Conservation (phyloP, 164 flowering plant species). For the Tetracentron sinense region DNA sequence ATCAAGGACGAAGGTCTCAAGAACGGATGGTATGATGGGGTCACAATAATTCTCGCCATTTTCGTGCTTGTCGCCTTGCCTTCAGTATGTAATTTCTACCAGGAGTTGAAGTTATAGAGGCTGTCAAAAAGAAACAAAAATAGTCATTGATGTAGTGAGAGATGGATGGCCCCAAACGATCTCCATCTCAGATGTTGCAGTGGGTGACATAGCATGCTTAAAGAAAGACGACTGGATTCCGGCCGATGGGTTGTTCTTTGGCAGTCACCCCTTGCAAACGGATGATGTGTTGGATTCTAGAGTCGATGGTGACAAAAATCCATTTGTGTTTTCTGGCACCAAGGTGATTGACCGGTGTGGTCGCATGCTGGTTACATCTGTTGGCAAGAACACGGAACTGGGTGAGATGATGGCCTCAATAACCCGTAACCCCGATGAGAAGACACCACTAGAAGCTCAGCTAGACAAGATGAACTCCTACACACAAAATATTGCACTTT, state of each 20-base stretch:
- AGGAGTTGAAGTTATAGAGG: slow-evolving; percentile 29
- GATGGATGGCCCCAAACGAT: slow-evolving; percentile 7
- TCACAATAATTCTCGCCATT: slow-evolving; percentile 6
- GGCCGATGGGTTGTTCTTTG: slow-evolving; percentile 7
- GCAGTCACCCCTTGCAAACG: slow-evolving; percentile 36
- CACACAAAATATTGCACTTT: slow-evolving; percentile 8
- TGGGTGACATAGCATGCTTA: slow-evolving; percentile 40
- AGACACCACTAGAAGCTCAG: too few relatives aligned
- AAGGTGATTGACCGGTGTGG: too few relatives aligned
- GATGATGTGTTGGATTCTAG: slow-evolving; percentile 14
- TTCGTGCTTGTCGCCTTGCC: slow-evolving; percentile 8
- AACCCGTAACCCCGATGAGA: too few relatives aligned
- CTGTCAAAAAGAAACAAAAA: slow-evolving; percentile 30
- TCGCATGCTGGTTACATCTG: too few relatives aligned
- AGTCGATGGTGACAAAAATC: too few relatives aligned
- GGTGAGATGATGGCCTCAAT: too few relatives aligned
- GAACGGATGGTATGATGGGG: too few relatives aligned
- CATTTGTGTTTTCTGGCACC: too few relatives aligned
- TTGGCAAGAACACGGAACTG: too few relatives aligned
- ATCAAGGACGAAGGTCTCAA: slow-evolving; percentile 13
- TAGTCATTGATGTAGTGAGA: background rate
- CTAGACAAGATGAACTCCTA: too few relatives aligned
- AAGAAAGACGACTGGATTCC: slow-evolving; percentile 25
- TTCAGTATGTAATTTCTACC: slow-evolving; percentile 4
- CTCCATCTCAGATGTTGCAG: slow-evolving; percentile 37